Percentiles rank a stretch among this genome's conserved stretches.
Evolutionary conservation across 2,329 filamentous ascomycete species (phyloP).

Genomic region (Claviceps monticola): DNA sequence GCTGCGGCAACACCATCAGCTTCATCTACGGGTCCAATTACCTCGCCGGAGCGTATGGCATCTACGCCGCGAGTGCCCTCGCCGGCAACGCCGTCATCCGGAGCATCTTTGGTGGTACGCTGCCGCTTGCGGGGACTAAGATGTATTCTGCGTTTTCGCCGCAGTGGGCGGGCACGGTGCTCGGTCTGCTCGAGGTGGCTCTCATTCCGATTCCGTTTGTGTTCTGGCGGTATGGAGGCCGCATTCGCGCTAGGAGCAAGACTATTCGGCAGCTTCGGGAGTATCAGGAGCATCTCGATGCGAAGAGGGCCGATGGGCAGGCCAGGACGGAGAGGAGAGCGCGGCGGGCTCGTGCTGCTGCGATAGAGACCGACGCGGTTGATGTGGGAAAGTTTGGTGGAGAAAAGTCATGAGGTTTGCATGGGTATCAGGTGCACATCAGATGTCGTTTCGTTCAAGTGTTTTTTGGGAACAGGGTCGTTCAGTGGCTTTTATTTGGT

Average conservation of each 20-base stretch:
- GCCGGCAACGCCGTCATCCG: conserved; percentile 68
- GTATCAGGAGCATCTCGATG: conserved; percentile 25
- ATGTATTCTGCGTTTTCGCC: conserved; percentile 59
- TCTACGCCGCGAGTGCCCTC: conserved; percentile 69
- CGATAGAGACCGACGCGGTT: background rate
- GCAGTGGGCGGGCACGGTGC: conserved; percentile 65
- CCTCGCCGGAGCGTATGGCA: conserved; percentile 62
- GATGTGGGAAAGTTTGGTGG: background rate
- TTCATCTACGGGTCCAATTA: conserved; percentile 81
- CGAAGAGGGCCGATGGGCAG: conserved; percentile 18
- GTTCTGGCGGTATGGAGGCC: conserved; percentile 52
- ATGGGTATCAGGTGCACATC: too few relatives aligned
- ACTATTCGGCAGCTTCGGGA: conserved; percentile 31
- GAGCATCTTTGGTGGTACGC: conserved; percentile 58
- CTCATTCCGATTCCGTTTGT: conserved; percentile 70
- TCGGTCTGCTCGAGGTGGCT: conserved; percentile 58
- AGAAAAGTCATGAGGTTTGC: background rate
- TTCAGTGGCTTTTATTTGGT: too few relatives aligned
- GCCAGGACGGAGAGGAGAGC: conserved; percentile 9
- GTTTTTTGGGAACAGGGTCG: too few relatives aligned
- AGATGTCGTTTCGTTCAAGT: too few relatives aligned
- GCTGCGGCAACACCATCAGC: conserved; percentile 58
- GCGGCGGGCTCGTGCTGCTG: background rate
- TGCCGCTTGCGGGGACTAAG: conserved; percentile 60
- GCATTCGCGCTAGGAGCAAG: conserved; percentile 37